Base-by-base conservation (phyloP, 805 yeast species). In the Candida ulmi region DNA sequence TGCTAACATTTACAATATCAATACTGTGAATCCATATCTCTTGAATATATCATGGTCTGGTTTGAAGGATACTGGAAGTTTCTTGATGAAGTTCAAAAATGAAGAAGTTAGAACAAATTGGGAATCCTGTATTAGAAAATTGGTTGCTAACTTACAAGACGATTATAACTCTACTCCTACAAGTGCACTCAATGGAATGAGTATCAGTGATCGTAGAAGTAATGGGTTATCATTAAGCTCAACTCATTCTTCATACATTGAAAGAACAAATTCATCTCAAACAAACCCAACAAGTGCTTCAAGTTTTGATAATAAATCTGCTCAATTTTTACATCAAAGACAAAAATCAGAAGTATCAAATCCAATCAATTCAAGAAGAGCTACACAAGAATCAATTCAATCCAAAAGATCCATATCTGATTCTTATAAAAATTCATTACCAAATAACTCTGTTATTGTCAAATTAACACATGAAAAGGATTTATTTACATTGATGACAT, bases 61-160 rank as follows among this genome's bases (percentile, higher is more conserved):
- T 8, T 78, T 82, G 38, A 80, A 78, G 52, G 97, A 90, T 48
- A 80, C 85, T 23, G 96, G 96, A 12, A 78, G 86, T 16, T 88
- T 93, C 51, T 76, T 88, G 15, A 71, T 93, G 56, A 74, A 86
- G 41, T 88, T 88, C 61, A 74, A 83, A 44, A 83, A 83, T 37
- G 97, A 90, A 53, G 98, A 93, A 58, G 70, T 72, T 15, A 71
- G 95, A 47, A 74, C 72, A 42, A 91, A 83, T 58, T 93, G 98
- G 98, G 87, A 77, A 42, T 58, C 66, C 2, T 75, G 88, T 45
- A 68, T 84, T 45, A 72, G 80, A 43, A 62, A 58, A 35, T 60
- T 78, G 38, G 72, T 63, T 3, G 40, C 49, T 3, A 58, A 50
- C 17, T 44, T 57, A 16, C 62, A 60, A 33, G 60, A 56, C 11